Percentiles rank a stretch among this genome's conserved stretches.
phyloP scores from a whole-genome alignment of 2,329 filamentous ascomycete species.

The Kalmusia sp. region DNA sequence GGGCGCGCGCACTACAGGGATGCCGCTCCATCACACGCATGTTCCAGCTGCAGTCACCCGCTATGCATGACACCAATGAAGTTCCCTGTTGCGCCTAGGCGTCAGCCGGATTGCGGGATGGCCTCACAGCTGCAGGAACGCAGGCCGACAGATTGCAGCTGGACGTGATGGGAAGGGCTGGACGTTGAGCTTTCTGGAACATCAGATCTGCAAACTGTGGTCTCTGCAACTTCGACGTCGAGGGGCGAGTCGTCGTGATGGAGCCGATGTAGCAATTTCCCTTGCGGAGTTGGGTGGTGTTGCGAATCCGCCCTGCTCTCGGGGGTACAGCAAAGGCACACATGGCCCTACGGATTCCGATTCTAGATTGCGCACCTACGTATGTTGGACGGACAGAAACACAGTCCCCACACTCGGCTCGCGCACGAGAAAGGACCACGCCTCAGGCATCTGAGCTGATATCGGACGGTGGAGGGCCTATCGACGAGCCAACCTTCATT shows the following conservation, averaged over 20 bases:
- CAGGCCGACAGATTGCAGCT: constrained; percentile 30
- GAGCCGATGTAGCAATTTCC: background rate
- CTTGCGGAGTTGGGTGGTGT: background rate
- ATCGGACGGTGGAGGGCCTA: constrained; percentile 15
- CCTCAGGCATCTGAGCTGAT: constrained; percentile 19
- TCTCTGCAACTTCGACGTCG: background rate
- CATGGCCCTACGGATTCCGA: constrained; percentile 32
- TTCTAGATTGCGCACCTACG: constrained; percentile 39
- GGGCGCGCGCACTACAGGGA: constrained; percentile 32
- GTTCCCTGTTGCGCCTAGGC: constrained; percentile 20
- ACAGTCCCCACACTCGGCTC: constrained; percentile 40
- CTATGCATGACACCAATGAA: constrained; percentile 42
- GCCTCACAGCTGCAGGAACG: constrained; percentile 48
- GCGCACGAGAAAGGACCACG: background rate
- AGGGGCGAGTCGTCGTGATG: too few species aligned
- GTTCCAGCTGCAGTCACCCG: constrained; percentile 45
- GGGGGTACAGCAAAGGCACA: constrained; percentile 21
- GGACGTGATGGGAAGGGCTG: constrained; percentile 19
- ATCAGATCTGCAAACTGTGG: background rate
- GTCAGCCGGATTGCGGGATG: constrained; percentile 38
- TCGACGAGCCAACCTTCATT: background rate
- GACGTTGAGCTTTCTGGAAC: constrained; percentile 15
- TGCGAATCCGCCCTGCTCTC: constrained; percentile 6
- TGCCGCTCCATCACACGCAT: constrained; percentile 45
- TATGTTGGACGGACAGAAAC: constrained; percentile 38